Percentiles rank a stretch among this genome's conserved stretches.
Conservation (phyloP, 495 filamentous ascomycete species). For the Penicillium ochrochloron region DNA sequence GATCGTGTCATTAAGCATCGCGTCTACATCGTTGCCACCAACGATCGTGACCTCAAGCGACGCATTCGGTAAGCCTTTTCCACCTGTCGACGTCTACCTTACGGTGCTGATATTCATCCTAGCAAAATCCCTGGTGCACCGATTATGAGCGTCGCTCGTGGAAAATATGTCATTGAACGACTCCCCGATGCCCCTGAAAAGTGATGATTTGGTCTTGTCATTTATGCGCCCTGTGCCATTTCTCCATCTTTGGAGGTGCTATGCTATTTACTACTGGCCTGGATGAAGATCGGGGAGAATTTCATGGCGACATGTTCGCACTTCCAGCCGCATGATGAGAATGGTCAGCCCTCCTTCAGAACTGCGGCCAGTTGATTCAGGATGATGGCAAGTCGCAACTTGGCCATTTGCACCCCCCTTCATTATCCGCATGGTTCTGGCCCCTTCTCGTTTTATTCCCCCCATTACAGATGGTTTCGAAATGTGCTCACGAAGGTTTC, state of each 20-base stretch:
- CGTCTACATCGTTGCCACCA: slow-evolving; percentile 88
- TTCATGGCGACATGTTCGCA: neutral
- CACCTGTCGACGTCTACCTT: neutral
- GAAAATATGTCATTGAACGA: slow-evolving; percentile 91
- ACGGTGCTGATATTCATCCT: neutral
- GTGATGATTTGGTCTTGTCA: slow-evolving; percentile 17
- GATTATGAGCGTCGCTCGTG: slow-evolving; percentile 73
- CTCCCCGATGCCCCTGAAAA: slow-evolving; percentile 70
- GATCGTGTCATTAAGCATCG: slow-evolving; percentile 79
- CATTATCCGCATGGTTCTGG: neutral
- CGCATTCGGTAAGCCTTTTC: slow-evolving; percentile 59
- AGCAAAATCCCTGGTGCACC: slow-evolving; percentile 52
- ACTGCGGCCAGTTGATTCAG: too few relatives aligned
- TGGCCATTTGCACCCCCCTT: neutral
- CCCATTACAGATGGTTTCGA: neutral
- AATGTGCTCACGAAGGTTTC: neutral
- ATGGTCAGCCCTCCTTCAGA: neutral
- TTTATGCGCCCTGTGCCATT: neutral
- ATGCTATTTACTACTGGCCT: neutral
- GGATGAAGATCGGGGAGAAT: neutral
- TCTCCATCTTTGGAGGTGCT: neutral
- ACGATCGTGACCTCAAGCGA: slow-evolving; percentile 77
- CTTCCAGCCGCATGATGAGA: neutral
- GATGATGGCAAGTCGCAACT: neutral
- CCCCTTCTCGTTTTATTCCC: neutral